Base-by-base conservation (phyloP, 805 yeast species). In the Monosporozyma siamensis region DNA sequence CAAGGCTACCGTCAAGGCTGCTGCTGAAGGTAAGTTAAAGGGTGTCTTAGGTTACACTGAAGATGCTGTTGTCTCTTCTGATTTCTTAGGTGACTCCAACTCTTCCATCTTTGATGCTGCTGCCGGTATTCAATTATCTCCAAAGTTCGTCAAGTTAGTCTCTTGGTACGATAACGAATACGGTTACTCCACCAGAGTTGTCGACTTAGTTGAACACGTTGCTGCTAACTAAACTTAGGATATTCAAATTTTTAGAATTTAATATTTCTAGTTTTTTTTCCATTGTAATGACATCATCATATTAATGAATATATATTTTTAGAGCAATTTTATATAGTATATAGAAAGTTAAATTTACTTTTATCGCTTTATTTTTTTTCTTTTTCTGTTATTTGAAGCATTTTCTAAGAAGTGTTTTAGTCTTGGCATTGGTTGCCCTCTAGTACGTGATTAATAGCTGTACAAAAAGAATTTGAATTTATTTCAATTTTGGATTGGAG, bases 141-240 rank as follows among this genome's bases (percentile, higher is more conserved):
- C 82, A 66, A 73, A 74, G 54, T 78, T 78, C 71, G 81, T 78
- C 63, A 78, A 78, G 69, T 73, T 78, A 69, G 69, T 78, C 61
- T 67, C 83, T 47, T 78, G 83, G 84, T 78, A 78, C 72, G 85
- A 78, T 67, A 78, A 78, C 69, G 85, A 78, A 70, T 78, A 63
- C 70, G 84, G 84, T 68, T 78, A 78, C 77, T 76, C 82, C 56
- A 74, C 80, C 71, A 77, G 85, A 75, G 85, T 78, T 54, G 82
- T 78, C 56, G 85, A 78, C 68, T 74, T 78, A 65, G 72, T 78
- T 58, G 72, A 75, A 67, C 77, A 72, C 71, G 77, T 77, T 62
- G 79, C 81, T 56, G 40, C 42, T 20, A 32, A 44, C 38, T 34
- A 37, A 53, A 44, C 48, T 56, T 55, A 59, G n/a, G 17, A 18